phyloP scores from a whole-genome alignment of 2,329 filamentous ascomycete species.

The Tympanopsis confertula region DNA sequence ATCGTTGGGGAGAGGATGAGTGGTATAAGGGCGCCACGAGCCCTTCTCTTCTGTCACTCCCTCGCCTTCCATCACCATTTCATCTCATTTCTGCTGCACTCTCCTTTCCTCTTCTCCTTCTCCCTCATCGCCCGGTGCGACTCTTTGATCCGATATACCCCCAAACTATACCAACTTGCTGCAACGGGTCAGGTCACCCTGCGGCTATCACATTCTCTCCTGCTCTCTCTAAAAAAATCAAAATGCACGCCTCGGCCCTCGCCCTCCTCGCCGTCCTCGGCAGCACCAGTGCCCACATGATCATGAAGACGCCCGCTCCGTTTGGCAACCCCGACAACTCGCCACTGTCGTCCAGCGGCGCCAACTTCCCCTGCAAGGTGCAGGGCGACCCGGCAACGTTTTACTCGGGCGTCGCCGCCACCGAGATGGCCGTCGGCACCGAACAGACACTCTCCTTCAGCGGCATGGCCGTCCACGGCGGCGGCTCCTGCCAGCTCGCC shows the following conservation, averaged over 20 bases:
- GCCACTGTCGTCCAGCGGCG: slow-evolving; percentile 39
- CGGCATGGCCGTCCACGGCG: slow-evolving; percentile 57
- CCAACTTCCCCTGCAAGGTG: slow-evolving; percentile 59
- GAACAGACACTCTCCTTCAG: slow-evolving; percentile 39
- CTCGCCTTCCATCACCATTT: too few relatives aligned
- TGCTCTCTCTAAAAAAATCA: not conserved
- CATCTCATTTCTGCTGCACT: too few relatives aligned
- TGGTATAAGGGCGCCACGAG: too few relatives aligned
- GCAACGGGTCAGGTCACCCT: too few relatives aligned
- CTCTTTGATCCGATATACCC: too few relatives aligned
- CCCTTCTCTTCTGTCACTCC: too few relatives aligned
- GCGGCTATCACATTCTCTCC: not conserved
- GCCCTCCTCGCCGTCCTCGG: slow-evolving; percentile 44
- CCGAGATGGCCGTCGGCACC: slow-evolving; percentile 21
- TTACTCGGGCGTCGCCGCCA: slow-evolving; percentile 27
- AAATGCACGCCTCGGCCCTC: slow-evolving; percentile 16
- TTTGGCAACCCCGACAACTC: slow-evolving; percentile 40
- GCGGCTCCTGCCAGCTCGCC: slow-evolving; percentile 63
- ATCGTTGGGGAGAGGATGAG: too few relatives aligned
- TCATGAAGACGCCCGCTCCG: slow-evolving; percentile 57
- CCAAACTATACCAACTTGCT: too few relatives aligned
- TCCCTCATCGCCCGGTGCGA: too few relatives aligned
- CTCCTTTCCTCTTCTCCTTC: too few relatives aligned
- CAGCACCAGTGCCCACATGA: slow-evolving; percentile 62
- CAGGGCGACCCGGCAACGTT: slow-evolving; percentile 12